These are phyloP conservation scores for Candolleomyces aberdarensis DNA, from an alignment of 768 basidiomycete genomes.

Conservation along the genomic window DNA sequence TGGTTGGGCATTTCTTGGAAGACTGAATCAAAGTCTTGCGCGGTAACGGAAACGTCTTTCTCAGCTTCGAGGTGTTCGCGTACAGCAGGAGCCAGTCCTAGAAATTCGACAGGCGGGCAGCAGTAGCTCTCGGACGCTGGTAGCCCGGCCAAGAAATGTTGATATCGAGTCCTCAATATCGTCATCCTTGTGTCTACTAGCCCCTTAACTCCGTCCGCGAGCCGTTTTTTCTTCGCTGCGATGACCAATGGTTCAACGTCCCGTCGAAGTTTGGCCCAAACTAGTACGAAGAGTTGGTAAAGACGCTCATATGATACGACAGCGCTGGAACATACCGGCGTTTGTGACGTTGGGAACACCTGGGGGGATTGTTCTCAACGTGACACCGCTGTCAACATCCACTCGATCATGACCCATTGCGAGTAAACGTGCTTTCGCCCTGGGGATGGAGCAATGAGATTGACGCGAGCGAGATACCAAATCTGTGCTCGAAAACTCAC, in stretches of 20 bases:
- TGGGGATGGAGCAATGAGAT: neutral
- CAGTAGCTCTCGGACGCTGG: neutral
- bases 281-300: neutral
- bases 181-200: neutral
- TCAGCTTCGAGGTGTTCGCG: neutral
- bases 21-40: neutral
- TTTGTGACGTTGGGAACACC: neutral
- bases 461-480: too few species aligned
- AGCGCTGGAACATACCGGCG: neutral
- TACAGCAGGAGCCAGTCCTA: neutral
- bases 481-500: too few species aligned
- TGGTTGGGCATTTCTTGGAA: neutral
- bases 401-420: neutral
- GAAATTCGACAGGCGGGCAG: neutral
- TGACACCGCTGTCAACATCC: neutral
- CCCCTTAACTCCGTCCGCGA: neutral
- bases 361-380: neutral
- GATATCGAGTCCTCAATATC: neutral
- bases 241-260: neutral
- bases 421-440: neutral
- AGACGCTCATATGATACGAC: neutral
- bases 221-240: neutral
- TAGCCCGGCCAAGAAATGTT: neutral
- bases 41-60: neutral
- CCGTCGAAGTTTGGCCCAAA: neutral